Percentiles rank a stretch among this genome's conserved stretches.
phyloP scores from a whole-genome alignment of 2,329 filamentous ascomycete genomes.

The Pyrenochaeta sp. region DNA sequence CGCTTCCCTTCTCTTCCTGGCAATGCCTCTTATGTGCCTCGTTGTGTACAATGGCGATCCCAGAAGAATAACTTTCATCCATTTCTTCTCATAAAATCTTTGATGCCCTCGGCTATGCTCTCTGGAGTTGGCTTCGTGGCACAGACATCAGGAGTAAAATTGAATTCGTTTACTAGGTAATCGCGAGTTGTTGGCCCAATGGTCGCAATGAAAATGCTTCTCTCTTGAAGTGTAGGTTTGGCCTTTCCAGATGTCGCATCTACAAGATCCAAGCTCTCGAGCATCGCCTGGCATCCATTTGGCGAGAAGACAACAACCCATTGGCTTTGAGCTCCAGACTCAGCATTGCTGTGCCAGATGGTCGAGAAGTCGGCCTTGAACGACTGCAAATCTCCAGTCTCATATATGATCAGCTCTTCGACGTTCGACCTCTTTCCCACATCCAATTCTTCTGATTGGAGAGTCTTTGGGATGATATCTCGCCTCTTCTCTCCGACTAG shows the following conservation, averaged over 20 bases:
- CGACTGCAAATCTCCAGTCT: slow-evolving; percentile 80
- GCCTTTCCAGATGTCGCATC: slow-evolving; percentile 50
- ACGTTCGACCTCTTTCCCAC: slow-evolving; percentile 66
- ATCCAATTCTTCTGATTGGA: slow-evolving; percentile 67
- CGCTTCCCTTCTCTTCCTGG: no score
- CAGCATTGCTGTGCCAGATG: slow-evolving; percentile 57
- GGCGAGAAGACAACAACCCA: slow-evolving; percentile 80
- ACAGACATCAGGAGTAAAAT: slow-evolving; percentile 77
- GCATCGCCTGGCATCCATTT: slow-evolving; percentile 67
- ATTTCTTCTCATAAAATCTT: slow-evolving; percentile 39
- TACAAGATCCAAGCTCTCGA: slow-evolving; percentile 59
- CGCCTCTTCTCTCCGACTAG: slow-evolving; percentile 88
- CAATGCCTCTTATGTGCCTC: no score
- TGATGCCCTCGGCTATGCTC: slow-evolving; percentile 75
- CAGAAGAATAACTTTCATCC: no score
- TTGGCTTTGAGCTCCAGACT: slow-evolving; percentile 50
- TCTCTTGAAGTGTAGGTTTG: slow-evolving; percentile 22
- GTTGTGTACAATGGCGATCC: no score
- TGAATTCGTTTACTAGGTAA: slow-evolving; percentile 71
- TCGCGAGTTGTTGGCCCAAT: slow-evolving; percentile 93
- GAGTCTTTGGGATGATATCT: slow-evolving; percentile 85
- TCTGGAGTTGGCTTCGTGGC: slow-evolving; percentile 82
- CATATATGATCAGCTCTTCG: slow-evolving; percentile 84
- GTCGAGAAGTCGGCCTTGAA: slow-evolving; percentile 73
- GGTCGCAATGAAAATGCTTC: slow-evolving; percentile 74